phyloP scores from a whole-genome alignment of 2,329 filamentous ascomycete genomes.

The Fonsecaea multimorphosa region DNA sequence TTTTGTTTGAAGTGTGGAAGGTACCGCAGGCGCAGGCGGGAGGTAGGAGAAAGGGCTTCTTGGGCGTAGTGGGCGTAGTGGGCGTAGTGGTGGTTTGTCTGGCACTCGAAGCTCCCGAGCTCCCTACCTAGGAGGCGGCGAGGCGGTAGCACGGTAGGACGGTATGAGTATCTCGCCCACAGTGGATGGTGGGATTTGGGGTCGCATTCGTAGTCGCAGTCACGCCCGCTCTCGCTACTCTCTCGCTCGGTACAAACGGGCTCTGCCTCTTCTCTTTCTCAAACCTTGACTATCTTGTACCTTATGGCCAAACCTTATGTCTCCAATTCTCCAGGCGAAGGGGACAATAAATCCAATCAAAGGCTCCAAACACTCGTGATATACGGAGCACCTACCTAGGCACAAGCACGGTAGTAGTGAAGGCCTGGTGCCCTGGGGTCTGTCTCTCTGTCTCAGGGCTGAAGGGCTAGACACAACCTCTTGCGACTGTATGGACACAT shows the following conservation, averaged over 20 bases:
- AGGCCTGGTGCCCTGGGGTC: too few species aligned
- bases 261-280: not conserved
- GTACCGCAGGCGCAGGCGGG: too few species aligned
- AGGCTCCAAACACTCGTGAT: not conserved
- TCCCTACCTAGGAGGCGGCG: too few species aligned
- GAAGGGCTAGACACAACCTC: too few species aligned
- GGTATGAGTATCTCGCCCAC: too few species aligned
- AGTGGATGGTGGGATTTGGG: not conserved
- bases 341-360: not conserved
- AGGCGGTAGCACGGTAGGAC: too few species aligned
- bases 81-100: too few species aligned
- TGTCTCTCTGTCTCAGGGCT: too few species aligned
- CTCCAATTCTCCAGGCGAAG: not conserved
- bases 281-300: not conserved
- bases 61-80: too few species aligned
- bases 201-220: not conserved
- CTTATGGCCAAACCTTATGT: not conserved
- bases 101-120: too few species aligned
- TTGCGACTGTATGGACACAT: not conserved
- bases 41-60: too few species aligned
- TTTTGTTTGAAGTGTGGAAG: slow-evolving; percentile 5
- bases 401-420: too few species aligned
- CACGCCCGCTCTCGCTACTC: not conserved
- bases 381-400: not conserved
- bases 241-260: not conserved